Evolutionary conservation across 345 rosid genomes (phyloP), one percentile per base, ranked within the genome.

Genomic region (Eucalyptus paniculata): DNA sequence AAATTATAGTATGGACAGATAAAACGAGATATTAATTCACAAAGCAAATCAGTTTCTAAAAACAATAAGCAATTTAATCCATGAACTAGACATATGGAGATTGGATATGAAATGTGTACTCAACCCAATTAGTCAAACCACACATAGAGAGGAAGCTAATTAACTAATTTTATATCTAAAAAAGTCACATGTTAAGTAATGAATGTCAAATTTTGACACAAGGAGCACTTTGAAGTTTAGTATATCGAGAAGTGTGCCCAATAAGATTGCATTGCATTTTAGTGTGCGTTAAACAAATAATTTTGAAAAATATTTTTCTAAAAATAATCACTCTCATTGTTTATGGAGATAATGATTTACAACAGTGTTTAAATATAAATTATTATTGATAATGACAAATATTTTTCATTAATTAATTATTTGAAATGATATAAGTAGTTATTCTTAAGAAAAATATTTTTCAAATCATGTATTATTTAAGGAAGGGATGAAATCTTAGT

Each of bases 261-360:
- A 11, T 19, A 19, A 19, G 8, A 77, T 77, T 6, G 4, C 16
- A 37, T 3, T 10, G 28, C 8, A 3, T 34, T 37, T 37, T 69
- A 34, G 44, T 6, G 3, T 0, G 5, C 1, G 1, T 3, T 7
- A 23, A 21, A 37, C 2, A 4, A 21, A 6, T 37, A 0, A 40
- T 40, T 37, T 37, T 21, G 1, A 12, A 72, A 23, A 6, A 11
- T 6, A 6, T 11, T 6, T 77, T 40, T 2, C 12, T 12, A 2
- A 37, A 77, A 21, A 12, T 11, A 77, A 77, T 77, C 1, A 6
- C 9, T 23, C 3, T 0, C 7, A 1, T 40, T 0, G 1, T 0
- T 40, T 11, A 21, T 21, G 7, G 4, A 11, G 3, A 77, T 40
- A 3, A 77, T 77, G 8, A 6, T 12, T 2, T 3, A 21, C 1